Evolutionary conservation across 179 eudicot genomes (phyloP), one percentile per base, ranked within the genome.

Genomic region (Silene noctiflora): DNA sequence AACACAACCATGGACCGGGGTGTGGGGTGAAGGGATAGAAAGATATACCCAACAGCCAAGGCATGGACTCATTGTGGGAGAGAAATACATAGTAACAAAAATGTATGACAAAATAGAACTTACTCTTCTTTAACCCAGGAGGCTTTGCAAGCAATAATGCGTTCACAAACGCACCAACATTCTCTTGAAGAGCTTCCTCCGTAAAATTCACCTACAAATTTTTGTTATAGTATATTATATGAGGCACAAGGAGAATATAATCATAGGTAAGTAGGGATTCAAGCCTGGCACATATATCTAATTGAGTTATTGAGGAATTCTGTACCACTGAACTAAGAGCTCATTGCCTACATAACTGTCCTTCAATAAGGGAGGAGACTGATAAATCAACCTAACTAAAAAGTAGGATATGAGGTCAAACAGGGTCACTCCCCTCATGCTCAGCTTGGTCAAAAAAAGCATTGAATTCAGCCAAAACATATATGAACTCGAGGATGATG

Each of bases 131-230:
- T 65, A 92, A 76, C 46, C 96, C 97, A 0, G 87, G 86, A 66
- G 98, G 98, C 77, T 94, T 94, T 71, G 98, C 97, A 78, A 85
- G 91, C 89, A 94, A 87, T 75, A 94, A 94, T 56, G 97, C 94
- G 69, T 89, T 87, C 78, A 90, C 93, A 83, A 94, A 94, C 65
- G 98, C 97, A 79, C 96, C 97, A 22, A 94, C 76, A 72, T 94
- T 94, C 79, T 90, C 98, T 22, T 87, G 87, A 79, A 94, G 80
- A 75, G 92, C 90, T 71, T 90, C 94, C 76, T 94, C 98, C 21
- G 91, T 11, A 74, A 85, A 92, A 81, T 84, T 87, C 58, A 87
- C 86, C 98, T 94, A 86, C 60, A 69, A 53, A 12, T 11, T 48
- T 11, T 48, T 10, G 56, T 11, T 48, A 14, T 11, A 48, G 53